Base-by-base conservation (phyloP, 2,329 filamentous ascomycete species). In the Amphichorda felina region DNA sequence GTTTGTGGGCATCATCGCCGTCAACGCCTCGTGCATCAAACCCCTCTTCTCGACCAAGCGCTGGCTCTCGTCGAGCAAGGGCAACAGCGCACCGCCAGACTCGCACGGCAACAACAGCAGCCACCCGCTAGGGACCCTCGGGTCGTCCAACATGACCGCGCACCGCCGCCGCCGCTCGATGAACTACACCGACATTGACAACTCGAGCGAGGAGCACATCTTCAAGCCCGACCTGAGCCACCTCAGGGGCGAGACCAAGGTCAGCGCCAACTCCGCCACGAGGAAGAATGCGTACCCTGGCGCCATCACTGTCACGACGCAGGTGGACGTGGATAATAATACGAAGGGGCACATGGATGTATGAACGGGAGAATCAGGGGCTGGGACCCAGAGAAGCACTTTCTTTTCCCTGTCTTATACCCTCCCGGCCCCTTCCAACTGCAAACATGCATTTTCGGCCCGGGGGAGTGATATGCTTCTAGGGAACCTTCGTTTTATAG, bases 1-100 rank as follows among this genome's bases (percentile, higher is more conserved):
- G 54, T 63, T 65, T 29, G 54, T 64, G 22, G 60, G 50, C n/a
- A 59, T 63, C 33, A 53, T 65, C 25, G 58, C 57, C 31, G 56
- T 61, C 34, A 63, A 61, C 37, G 50, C 55, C n/a, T 55, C 60
- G 2, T 50, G 51, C 15, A 61, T 64, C 39, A 61, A 59, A 22
- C 57, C 59, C 3, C 45, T 61, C 11, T 60, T 63, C 47, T 54
- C 50, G 4, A 45, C 43, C 7, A 42, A 44, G 11, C 45, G 46
- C 19, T 57, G 55, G 55, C 45, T 57, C 36, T 46, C 46, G 8
- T 51, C 52, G n/a, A 51, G 50, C 37, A 50, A 55, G 16, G 46
- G 49, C 10, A 53, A 48, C 40, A 54, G 49, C 21, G 45, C 40
- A 16, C 40, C 45, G 8, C 47, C 50, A 31, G 44, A 45, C 33